phyloP scores from a whole-genome alignment of 2,329 filamentous ascomycete genomes.

The Sordariomycetes sp. region DNA sequence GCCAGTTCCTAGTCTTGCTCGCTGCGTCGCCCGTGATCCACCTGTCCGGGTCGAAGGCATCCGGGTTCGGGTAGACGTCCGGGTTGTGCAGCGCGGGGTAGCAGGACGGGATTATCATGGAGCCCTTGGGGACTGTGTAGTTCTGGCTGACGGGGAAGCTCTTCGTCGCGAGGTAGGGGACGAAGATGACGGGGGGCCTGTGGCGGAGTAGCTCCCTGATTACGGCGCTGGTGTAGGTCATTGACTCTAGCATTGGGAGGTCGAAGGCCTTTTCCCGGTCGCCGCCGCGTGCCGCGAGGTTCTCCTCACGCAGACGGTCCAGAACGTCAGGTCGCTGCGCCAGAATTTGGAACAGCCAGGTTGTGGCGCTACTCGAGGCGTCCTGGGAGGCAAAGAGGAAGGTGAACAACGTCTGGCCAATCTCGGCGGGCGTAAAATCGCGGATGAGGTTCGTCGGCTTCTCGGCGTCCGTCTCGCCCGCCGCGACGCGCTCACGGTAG shows the following conservation, averaged over 20 bases:
- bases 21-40: constrained; percentile 41
- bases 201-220: constrained; percentile 42
- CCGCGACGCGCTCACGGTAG: constrained; percentile 54
- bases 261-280: constrained; percentile 27
- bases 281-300: constrained; percentile 29
- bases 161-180: constrained; percentile 37
- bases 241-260: constrained; percentile 33
- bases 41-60: constrained; percentile 36
- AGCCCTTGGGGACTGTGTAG: constrained; percentile 37
- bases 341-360: constrained; percentile 40
- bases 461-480: constrained; percentile 33
- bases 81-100: constrained; percentile 40
- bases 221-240: constrained; percentile 40
- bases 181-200: constrained; percentile 41
- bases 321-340: constrained; percentile 39
- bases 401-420: constrained; percentile 38
- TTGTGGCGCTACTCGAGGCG: constrained; percentile 40
- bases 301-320: constrained; percentile 32
- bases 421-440: constrained; percentile 37
- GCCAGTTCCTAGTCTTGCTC: constrained; percentile 39
- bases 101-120: constrained; percentile 38
- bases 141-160: constrained; percentile 32
- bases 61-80: constrained; percentile 31
- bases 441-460: constrained; percentile 36
- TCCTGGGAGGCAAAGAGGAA: constrained; percentile 44